These are phyloP conservation scores for Pythium sukuiense DNA, from an alignment of 352 stramenopile species.

Conservation along the genomic window DNA sequence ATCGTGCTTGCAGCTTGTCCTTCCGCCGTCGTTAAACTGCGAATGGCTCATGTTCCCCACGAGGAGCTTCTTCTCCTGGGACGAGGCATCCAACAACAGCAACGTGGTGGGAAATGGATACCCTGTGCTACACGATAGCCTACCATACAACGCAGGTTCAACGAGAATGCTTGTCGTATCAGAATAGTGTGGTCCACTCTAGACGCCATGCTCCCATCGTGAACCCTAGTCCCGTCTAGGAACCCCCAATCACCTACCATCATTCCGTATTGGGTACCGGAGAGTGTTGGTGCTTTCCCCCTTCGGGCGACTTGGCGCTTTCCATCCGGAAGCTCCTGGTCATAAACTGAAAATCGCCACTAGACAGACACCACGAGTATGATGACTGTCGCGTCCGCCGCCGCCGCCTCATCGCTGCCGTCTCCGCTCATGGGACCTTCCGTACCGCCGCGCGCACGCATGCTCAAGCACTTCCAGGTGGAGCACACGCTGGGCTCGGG, in stretches of 20 bases:
- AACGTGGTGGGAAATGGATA: not conserved
- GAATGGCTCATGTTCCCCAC: not conserved
- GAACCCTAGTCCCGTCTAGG: constrained; percentile 9
- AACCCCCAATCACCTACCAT: constrained; percentile 22
- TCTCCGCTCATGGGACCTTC: constrained; percentile 8
- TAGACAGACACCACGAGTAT: not conserved
- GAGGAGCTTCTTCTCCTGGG: constrained; percentile 1
- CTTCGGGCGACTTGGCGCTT: not conserved
- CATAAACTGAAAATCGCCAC: not conserved
- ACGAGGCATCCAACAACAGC: not conserved
- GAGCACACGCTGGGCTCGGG: constrained; percentile 79
- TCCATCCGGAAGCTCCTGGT: not conserved
- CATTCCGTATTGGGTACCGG: constrained; percentile 24
- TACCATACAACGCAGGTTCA: not conserved
- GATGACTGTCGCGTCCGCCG: constrained; percentile 9
- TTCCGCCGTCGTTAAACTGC: not conserved
- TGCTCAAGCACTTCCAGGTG: constrained; percentile 77
- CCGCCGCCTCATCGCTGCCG: constrained; percentile 11
- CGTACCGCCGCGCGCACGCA: constrained; percentile 34
- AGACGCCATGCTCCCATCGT: not conserved
- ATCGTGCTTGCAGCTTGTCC: not conserved
- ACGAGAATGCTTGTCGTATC: not conserved
- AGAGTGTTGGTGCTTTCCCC: constrained; percentile 31
- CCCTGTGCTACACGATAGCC: not conserved
- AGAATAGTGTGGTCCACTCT: constrained; percentile 13